Conservation (phyloP, 225 moss, liverwort and hornwort species). For the Bryoerythrophyllum caledonicum region DNA sequence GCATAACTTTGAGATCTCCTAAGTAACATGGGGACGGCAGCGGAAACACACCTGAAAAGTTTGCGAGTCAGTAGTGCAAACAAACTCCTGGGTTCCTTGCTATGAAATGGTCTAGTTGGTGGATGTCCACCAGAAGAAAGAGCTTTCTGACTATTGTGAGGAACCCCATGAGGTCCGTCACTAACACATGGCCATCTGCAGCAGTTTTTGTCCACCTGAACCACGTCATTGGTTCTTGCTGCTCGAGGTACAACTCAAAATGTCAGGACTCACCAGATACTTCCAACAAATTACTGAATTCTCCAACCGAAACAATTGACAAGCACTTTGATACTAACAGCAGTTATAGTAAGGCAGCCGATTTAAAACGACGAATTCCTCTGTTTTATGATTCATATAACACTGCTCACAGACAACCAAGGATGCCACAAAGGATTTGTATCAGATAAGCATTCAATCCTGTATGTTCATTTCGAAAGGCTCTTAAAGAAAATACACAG, state of each 20-base stretch:
- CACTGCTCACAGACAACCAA: background rate
- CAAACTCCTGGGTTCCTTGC: constrained; percentile 44
- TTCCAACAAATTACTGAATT: background rate
- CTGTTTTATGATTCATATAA: constrained; percentile 4
- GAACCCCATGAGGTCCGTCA: constrained; percentile 18
- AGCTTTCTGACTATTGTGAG: constrained; percentile 29
- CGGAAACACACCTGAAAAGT: constrained; percentile 42
- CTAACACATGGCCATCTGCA: constrained; percentile 50
- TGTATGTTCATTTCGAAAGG: background rate
- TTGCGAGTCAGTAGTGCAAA: constrained; percentile 41
- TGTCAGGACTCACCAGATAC: constrained; percentile 19
- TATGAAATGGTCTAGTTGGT: constrained; percentile 33
- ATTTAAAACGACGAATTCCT: background rate
- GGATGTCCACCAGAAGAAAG: constrained; percentile 41
- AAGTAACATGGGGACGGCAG: constrained; percentile 11
- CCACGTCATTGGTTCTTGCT: constrained; percentile 41
- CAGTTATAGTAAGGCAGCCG: background rate
- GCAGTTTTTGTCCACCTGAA: constrained; percentile 45
- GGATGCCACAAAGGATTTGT: background rate
- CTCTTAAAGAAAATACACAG: background rate
- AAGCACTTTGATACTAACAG: background rate
- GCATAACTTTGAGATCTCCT: constrained; percentile 2
- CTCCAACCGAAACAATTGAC: constrained; percentile 3
- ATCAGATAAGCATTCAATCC: background rate
- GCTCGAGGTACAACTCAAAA: constrained; percentile 34